Base-by-base conservation (phyloP, 106 monocot species). In the Dendrobium nobile region DNA sequence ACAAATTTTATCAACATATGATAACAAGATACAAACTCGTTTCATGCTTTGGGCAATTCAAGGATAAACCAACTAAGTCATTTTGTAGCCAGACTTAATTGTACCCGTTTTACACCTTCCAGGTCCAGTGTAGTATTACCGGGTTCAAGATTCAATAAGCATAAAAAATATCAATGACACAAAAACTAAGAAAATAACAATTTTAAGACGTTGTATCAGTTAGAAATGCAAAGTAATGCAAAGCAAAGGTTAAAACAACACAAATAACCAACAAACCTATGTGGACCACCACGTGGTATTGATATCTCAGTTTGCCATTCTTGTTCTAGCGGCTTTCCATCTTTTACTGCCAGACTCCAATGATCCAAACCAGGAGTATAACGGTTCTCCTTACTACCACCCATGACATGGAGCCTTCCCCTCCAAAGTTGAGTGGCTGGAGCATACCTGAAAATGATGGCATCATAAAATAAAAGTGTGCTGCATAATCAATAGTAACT, bases 351-450 rank as follows among this genome's bases (percentile, higher is more conserved):
- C 80, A 93, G 76, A 78, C 95, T 96, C 95, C 95, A 96, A 77
- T 96, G 95, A 54, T 96, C 93, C 54, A 91, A 70, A 27, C 83
- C 91, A 54, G 93, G 93, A 72, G 93, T 89, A 87, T 96, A 84
- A 0, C 93, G 87, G 47, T 96, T 93, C 87, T 95, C 93, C 79
- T 93, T 91, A 80, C 93, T 89, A 15, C 95, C 95, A 74, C 95
- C 93, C 95, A 96, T 96, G 31, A 93, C 95, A 93, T 96, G 95
- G 10, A 96, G 86, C 54, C 91, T 86, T 44, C 95, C 91, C 75
- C 96, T 86, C 93, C 96, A 96, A 73, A 93, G 88, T 85, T 96
- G 95, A 65, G 96, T 96, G 10, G 96, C 93, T 17, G 93, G 93
- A 18, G 91, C 90, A 87, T 95, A 95, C 78, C 95, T 95, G 54